Percentiles rank a stretch among this genome's conserved stretches.
These are phyloP conservation scores for Cenchrus purpureus DNA, from an alignment of 176 grass and related monocot species.

Conservation along the genomic window DNA sequence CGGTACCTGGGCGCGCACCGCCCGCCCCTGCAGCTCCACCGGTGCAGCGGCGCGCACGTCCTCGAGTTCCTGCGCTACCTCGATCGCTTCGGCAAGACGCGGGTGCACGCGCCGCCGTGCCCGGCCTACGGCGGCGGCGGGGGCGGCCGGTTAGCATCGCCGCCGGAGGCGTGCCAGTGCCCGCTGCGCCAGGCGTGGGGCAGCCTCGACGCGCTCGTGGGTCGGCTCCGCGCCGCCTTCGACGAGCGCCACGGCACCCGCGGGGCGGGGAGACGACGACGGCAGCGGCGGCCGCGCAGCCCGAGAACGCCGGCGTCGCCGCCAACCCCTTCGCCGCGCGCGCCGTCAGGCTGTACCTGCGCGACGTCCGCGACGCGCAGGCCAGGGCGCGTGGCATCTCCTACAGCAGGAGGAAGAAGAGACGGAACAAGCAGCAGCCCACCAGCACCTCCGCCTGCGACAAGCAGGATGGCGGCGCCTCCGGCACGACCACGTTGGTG, in stretches of 20 bases:
- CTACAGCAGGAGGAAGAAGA: slow-evolving; percentile 61
- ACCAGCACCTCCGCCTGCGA: background rate
- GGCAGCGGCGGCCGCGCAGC: background rate
- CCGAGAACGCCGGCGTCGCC: background rate
- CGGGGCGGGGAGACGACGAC: background rate
- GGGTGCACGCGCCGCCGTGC: slow-evolving; percentile 62
- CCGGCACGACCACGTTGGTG: background rate
- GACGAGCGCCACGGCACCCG: slow-evolving; percentile 40
- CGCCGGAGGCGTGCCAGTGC: slow-evolving; percentile 47
- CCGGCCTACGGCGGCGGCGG: slow-evolving; percentile 59
- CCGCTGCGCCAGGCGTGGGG: slow-evolving; percentile 69
- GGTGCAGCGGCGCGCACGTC: slow-evolving; percentile 71
- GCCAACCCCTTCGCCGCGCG: slow-evolving; percentile 70
- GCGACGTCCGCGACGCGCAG: slow-evolving; percentile 65
- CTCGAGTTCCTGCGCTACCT: slow-evolving; percentile 94
- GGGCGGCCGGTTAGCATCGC: background rate
- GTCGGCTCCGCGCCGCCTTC: slow-evolving; percentile 65
- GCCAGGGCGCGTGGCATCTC: slow-evolving; percentile 67
- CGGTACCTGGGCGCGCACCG: slow-evolving; percentile 61
- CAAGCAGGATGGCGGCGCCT: background rate
- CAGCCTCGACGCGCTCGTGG: slow-evolving; percentile 69
- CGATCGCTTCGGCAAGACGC: slow-evolving; percentile 88
- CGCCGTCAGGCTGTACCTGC: slow-evolving; percentile 64
- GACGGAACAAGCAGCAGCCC: slow-evolving; percentile 19
- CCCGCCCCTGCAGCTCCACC: slow-evolving; percentile 57